Conservation (phyloP, 1,284 basidiomycete species). For the Cryptococcus deneoformans region DNA sequence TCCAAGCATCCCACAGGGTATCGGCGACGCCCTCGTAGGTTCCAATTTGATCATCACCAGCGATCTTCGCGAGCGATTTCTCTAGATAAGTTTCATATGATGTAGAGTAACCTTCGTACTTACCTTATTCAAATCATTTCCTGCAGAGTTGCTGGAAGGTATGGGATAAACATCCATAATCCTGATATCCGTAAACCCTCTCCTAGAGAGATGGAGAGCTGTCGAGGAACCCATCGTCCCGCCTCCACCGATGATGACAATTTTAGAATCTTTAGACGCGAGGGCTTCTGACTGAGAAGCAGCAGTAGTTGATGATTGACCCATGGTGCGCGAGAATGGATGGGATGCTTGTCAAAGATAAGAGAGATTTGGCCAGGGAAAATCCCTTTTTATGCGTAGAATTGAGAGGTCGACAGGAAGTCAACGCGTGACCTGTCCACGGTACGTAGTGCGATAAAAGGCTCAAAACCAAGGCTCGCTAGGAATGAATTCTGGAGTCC, state of each 20-base stretch:
- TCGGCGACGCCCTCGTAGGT: conserved; percentile 8
- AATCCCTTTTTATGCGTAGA: too few species aligned
- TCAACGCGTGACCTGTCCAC: too few species aligned
- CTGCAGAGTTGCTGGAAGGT: conserved; percentile 39
- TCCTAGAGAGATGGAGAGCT: conserved; percentile 39
- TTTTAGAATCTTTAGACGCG: conserved; percentile 8
- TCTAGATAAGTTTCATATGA: background rate
- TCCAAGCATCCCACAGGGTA: conserved; percentile 34
- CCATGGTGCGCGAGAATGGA: background rate
- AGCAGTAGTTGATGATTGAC: background rate
- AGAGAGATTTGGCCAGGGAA: too few species aligned
- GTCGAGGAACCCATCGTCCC: conserved; percentile 47
- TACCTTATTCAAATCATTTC: conserved; percentile 47
- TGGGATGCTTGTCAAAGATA: too few species aligned
- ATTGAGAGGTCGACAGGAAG: too few species aligned
- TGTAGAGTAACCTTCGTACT: conserved; percentile 8
- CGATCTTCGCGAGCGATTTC: conserved; percentile 4
- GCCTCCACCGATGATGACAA: conserved; percentile 43
- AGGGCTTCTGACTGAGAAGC: background rate
- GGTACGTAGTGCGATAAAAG: too few species aligned
- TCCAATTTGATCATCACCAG: conserved; percentile 9
- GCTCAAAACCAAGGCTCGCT: too few species aligned
- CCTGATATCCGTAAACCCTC: conserved; percentile 40
- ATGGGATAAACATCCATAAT: conserved; percentile 40
- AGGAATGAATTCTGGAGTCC: too few species aligned